Conservation (phyloP, 768 basidiomycete species). For the Boletus bicolor region DNA sequence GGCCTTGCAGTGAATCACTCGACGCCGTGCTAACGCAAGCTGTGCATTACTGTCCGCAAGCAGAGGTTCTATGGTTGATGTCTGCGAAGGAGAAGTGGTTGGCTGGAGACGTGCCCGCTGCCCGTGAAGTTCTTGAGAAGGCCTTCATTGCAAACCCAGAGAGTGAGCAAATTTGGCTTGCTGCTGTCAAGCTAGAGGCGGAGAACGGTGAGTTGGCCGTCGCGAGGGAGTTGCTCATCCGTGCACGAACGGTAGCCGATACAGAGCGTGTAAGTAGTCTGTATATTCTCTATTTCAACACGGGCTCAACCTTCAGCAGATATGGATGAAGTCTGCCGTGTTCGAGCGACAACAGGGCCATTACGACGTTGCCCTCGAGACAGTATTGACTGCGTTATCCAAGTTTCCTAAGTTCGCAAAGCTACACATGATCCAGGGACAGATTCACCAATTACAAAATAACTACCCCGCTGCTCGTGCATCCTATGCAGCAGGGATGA, state of each 20-base stretch:
- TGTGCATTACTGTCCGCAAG: constrained; percentile 89
- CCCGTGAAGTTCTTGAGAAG: constrained; percentile 81
- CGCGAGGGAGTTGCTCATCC: constrained; percentile 80
- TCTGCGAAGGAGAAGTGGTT: constrained; percentile 97
- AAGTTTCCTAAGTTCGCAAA: constrained; percentile 91
- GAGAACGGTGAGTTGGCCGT: constrained; percentile 90
- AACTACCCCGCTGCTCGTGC: constrained; percentile 67
- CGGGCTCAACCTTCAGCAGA: constrained; percentile 45
- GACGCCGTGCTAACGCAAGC: constrained; percentile 80
- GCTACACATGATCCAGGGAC: constrained; percentile 96
- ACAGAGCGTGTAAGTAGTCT: constrained; percentile 72
- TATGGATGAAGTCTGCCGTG: constrained; percentile 99
- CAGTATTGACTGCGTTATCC: constrained; percentile 65
- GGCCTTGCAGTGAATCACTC: constrained; percentile 60
- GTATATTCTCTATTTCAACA: not conserved
- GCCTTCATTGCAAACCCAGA: constrained; percentile 96
- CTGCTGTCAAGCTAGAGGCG: constrained; percentile 94
- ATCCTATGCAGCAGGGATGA: constrained; percentile 80
- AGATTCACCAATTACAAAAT: constrained; percentile 69
- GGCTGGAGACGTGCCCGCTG: constrained; percentile 82
- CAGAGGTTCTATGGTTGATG: constrained; percentile 98
- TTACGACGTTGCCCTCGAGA: constrained; percentile 68
- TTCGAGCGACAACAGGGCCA: constrained; percentile 90
- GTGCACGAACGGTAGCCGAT: constrained; percentile 87
- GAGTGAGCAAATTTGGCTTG: constrained; percentile 96